Evolutionary conservation across 345 rosid genomes (phyloP).

Genomic region (Brassica cretica): DNA sequence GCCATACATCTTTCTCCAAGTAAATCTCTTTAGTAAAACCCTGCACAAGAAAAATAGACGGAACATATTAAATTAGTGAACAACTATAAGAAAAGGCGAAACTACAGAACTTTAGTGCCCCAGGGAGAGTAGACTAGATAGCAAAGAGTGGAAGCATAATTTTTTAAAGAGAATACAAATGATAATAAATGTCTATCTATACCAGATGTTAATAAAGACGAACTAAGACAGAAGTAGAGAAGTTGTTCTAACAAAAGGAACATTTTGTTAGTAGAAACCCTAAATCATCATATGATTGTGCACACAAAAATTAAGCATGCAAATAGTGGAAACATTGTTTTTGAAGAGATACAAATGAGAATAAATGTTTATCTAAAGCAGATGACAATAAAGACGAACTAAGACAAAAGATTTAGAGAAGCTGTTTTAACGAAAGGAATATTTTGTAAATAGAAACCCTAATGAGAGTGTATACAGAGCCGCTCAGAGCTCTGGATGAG

Average conservation of each 20-base stretch:
- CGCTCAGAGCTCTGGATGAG: background rate
- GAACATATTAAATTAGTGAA: conserved; percentile 15
- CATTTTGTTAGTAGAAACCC: background rate
- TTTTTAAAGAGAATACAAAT: conserved; percentile 1
- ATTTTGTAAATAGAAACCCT: conserved; percentile 1
- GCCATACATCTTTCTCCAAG: conserved; percentile 98
- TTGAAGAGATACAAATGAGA: conserved; percentile 5
- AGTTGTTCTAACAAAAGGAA: background rate
- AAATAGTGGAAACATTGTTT: background rate
- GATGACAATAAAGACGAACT: background rate
- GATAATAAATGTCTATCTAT: background rate
- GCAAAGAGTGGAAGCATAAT: background rate
- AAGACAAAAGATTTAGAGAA: background rate
- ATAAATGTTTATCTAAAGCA: background rate
- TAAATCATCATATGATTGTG: background rate
- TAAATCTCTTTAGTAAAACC: conserved; percentile 98
- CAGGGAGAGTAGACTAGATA: conserved; percentile 4
- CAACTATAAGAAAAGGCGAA: background rate
- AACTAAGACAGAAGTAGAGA: background rate
- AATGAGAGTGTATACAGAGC: background rate
- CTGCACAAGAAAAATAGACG: conserved; percentile 45
- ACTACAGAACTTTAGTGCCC: conserved; percentile 4
- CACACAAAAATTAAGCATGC: background rate
- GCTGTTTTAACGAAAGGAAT: background rate
- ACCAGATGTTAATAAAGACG: background rate